A percentile compares a stretch with the other conserved stretches of the same genome.
phyloP scores from a whole-genome alignment of 148 eudicot species.

The Amaranthus hypochondriacus region DNA sequence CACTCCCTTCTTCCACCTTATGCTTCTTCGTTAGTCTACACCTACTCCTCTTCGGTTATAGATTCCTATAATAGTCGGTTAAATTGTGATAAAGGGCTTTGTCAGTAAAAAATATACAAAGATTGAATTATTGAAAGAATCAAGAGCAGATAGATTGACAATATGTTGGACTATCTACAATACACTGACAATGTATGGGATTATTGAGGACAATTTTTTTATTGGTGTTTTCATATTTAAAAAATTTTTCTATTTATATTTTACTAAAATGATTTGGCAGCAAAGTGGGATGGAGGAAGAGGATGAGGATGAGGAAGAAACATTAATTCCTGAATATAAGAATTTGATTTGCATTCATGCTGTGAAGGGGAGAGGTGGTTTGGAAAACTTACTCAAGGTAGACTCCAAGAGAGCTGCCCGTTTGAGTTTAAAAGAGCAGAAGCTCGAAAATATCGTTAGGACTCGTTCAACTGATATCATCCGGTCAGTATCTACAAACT shows the following conservation, averaged over 20 bases:
- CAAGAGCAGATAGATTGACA: no score
- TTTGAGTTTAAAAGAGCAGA: conserved; percentile 53
- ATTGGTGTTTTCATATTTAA: no score
- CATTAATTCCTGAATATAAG: conserved; percentile 31
- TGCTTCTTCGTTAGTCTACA: no score
- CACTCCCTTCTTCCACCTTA: no score
- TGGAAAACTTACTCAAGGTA: conserved; percentile 21
- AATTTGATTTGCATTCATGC: conserved; percentile 54
- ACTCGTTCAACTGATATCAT: conserved; percentile 35
- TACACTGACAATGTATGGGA: no score
- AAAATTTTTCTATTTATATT: neutral
- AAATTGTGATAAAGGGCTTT: no score
- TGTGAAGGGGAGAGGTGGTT: conserved; percentile 41
- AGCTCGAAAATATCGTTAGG: conserved; percentile 35
- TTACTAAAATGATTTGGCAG: neutral
- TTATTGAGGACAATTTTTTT: no score
- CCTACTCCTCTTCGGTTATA: no score
- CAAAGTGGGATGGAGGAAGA: conserved; percentile 32
- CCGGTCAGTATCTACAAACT: conserved; percentile 30
- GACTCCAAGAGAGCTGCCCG: conserved; percentile 39
- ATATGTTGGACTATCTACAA: no score
- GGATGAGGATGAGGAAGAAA: conserved; percentile 35
- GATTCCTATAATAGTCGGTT: no score
- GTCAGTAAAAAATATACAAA: no score
- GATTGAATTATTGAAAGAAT: no score